Conservation (phyloP, 805 yeast genomes). For the Saccharomycopsis vini region DNA sequence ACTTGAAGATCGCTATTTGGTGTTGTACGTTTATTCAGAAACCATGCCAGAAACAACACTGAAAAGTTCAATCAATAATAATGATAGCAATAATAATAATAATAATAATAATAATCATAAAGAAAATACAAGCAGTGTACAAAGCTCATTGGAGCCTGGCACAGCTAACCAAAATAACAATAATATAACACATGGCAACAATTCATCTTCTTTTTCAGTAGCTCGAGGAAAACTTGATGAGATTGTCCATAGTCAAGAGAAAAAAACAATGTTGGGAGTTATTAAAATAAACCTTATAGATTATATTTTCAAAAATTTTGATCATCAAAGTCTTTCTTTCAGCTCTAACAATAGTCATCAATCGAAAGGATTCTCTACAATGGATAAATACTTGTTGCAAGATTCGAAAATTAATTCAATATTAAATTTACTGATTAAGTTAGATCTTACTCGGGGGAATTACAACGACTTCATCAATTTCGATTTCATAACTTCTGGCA, state of each 20-base stretch:
- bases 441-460: constrained; percentile 38
- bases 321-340: neutral
- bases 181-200: neutral
- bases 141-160: constrained; percentile 3
- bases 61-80: too few species aligned
- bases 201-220: neutral
- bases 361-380: constrained; percentile 37
- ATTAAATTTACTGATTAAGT: constrained; percentile 48
- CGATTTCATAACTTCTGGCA: constrained; percentile 3
- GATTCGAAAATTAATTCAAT: constrained; percentile 79
- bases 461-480: constrained; percentile 19
- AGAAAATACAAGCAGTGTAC: neutral
- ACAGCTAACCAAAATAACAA: constrained; percentile 6
- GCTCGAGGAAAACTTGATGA: constrained; percentile 16
- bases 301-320: constrained; percentile 36
- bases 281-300: constrained; percentile 65
- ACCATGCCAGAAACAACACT: constrained; percentile 19
- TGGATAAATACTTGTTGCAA: constrained; percentile 60
- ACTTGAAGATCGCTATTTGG: constrained; percentile 30
- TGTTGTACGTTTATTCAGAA: constrained; percentile 38
- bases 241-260: constrained; percentile 21
- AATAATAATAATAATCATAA: constrained; percentile 7
- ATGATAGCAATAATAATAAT: constrained; percentile 1
- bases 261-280: constrained; percentile 50
- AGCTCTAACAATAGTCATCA: constrained; percentile 16